These are phyloP conservation scores for Suhomyces sp. DNA, from an alignment of 805 yeast species.

Conservation along the genomic window DNA sequence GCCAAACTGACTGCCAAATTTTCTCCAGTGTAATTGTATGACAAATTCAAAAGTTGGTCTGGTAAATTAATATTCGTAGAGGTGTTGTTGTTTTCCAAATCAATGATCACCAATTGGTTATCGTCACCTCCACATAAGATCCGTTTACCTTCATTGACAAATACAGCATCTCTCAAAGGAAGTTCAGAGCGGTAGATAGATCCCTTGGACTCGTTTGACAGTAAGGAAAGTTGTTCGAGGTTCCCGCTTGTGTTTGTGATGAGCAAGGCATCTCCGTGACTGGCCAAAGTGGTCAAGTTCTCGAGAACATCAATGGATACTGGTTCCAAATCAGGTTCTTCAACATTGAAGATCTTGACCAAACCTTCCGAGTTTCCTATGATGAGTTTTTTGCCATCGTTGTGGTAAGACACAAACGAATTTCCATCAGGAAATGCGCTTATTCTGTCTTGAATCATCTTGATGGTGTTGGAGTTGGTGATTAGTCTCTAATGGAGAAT, in stretches of 20 bases:
- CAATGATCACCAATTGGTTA: slow-evolving; percentile 51
- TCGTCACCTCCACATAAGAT: slow-evolving; percentile 68
- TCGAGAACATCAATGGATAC: slow-evolving; percentile 52
- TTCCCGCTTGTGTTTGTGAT: slow-evolving; percentile 46
- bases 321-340: slow-evolving; percentile 59
- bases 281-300: slow-evolving; percentile 43
- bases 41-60: slow-evolving; percentile 56
- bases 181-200: slow-evolving; percentile 44
- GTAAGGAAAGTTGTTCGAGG: slow-evolving; percentile 40
- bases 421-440: slow-evolving; percentile 45
- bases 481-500: no score
- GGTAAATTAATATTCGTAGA: slow-evolving; percentile 36
- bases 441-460: slow-evolving; percentile 18
- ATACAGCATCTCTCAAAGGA: slow-evolving; percentile 51
- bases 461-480: neutral
- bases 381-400: slow-evolving; percentile 32
- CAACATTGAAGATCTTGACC: slow-evolving; percentile 48
- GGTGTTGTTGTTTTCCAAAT: slow-evolving; percentile 30
- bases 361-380: slow-evolving; percentile 58
- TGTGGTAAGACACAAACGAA: slow-evolving; percentile 29
- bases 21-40: slow-evolving; percentile 59
- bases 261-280: slow-evolving; percentile 19
- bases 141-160: slow-evolving; percentile 62
- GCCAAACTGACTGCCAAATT: slow-evolving; percentile 56
- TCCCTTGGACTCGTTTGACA: slow-evolving; percentile 27